Conservation (phyloP, 78 protist genomes). For the Neovahlkampfia damariscottae region DNA sequence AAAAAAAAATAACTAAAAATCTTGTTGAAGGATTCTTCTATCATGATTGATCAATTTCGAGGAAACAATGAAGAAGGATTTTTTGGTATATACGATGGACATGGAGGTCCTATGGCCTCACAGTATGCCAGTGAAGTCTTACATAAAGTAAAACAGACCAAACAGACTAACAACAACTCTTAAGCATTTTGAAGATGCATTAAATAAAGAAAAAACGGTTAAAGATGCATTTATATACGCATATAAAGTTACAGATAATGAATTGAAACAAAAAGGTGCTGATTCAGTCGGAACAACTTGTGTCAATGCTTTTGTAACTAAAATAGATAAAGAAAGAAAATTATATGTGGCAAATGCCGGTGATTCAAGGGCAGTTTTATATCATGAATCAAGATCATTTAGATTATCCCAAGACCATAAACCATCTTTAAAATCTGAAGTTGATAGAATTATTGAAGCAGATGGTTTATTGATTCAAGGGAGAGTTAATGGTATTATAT, state of each 20-base stretch:
- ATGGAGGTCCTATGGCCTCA: constrained; percentile 34
- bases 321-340: not conserved
- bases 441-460: constrained; percentile 37
- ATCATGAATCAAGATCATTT: constrained; percentile 29
- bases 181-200: too few relatives aligned
- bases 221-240: constrained; percentile 29
- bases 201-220: constrained; percentile 17
- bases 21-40: too few relatives aligned
- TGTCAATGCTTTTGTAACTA: constrained; percentile 28
- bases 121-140: constrained; percentile 22
- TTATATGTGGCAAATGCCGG: constrained; percentile 60
- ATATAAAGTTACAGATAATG: constrained; percentile 24
- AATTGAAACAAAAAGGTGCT: not conserved
- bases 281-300: constrained; percentile 65
- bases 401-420: constrained; percentile 65
- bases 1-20: too few relatives aligned
- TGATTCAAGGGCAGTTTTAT: constrained; percentile 65
- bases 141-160: constrained; percentile 17
- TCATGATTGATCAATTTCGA: not conserved
- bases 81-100: constrained; percentile 17
- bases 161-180: constrained; percentile 22
- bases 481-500: constrained; percentile 53
- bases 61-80: not conserved
- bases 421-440: constrained; percentile 47
- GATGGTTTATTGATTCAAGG: constrained; percentile 56